Conservation (phyloP, 805 yeast species). For the Myxozyma melibiosi region DNA sequence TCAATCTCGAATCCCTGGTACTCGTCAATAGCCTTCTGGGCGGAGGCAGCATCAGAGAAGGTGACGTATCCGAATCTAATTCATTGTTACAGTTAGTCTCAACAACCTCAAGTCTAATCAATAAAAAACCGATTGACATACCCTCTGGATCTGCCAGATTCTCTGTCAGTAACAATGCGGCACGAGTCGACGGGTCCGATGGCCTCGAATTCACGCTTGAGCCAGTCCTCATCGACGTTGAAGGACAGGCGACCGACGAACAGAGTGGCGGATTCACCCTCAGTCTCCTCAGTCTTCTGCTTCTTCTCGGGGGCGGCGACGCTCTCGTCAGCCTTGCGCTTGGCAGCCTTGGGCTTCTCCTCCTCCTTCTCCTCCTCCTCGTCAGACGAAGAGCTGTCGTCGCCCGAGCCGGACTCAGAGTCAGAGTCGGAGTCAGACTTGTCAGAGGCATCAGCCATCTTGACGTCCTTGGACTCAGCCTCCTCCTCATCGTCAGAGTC, state of each 20-base stretch:
- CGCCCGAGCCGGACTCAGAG: constrained; percentile 37
- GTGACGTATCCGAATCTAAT: constrained; percentile 69
- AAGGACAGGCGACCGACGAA: constrained; percentile 98
- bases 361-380: constrained; percentile 43
- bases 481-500: constrained; percentile 7
- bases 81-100: neutral
- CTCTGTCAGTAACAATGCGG: constrained; percentile 92
- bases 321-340: constrained; percentile 48
- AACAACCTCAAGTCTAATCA: neutral
- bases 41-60: constrained; percentile 72
- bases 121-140: constrained; percentile 45
- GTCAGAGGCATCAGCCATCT: constrained; percentile 24
- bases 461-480: constrained; percentile 1
- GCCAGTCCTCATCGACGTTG: constrained; percentile 95
- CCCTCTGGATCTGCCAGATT: constrained; percentile 91
- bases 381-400: constrained; percentile 36
- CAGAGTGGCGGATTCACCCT: constrained; percentile 76
- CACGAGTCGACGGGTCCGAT: constrained; percentile 82
- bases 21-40: constrained; percentile 82
- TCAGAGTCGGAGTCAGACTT: constrained; percentile 41
- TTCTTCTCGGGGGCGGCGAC: constrained; percentile 52
- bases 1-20: constrained; percentile 94
- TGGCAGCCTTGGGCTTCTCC: constrained; percentile 36
- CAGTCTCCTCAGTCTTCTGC: constrained; percentile 48
- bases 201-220: constrained; percentile 80